Evolutionary conservation across 495 filamentous ascomycete genomes (phyloP), one percentile per base, ranked within the genome.

Genomic region (Chaetomidium leptoderma): DNA sequence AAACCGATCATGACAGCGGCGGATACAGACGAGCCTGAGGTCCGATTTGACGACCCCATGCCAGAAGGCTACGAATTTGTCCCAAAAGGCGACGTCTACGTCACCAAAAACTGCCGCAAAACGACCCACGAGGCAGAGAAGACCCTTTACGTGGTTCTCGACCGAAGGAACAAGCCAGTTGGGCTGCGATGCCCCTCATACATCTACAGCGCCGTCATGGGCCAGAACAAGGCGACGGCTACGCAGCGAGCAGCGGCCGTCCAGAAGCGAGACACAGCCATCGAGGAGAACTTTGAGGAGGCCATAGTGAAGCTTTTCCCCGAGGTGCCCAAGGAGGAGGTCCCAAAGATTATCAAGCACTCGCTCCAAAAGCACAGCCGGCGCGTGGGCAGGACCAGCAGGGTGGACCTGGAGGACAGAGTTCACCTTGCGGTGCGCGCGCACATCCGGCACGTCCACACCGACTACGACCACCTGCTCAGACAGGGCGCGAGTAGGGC

Each of bases 401-500:
- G 21, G 43, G n/a, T 69, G 4, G 52, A 60, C 5, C 19, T 73
- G 33, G 49, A 62, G 10, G 53, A 68, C 24, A 73, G 69, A 53
- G 73, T 66, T 8, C 57, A 35, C 42, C 58, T 76, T 8, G 74
- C 71, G 11, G 70, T 71, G 14, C 58, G 62, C 4, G 71, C 75
- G 3, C 65, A 78, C 33, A 70, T 75, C 21, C 62, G 75, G 14
- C 74, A 76, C 43, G 17, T 47, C 3, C 66, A 76, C 27, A 78
- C 74, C 5, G 35, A 66, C 1, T 78, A 78, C 24, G 71, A 76
- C 3, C 14, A 33, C 32, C 33, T 71, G 24, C 50, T 76, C 17
- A 57, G 39, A 9, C 26, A 30, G 1, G 66, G 66, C 0, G 23
- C 45, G 6, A 16, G 33, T 0, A 61, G 57, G 46, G 33, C 58